Base-by-base conservation (phyloP, 257 asterid species). In the Solanum corneliomulleri region DNA sequence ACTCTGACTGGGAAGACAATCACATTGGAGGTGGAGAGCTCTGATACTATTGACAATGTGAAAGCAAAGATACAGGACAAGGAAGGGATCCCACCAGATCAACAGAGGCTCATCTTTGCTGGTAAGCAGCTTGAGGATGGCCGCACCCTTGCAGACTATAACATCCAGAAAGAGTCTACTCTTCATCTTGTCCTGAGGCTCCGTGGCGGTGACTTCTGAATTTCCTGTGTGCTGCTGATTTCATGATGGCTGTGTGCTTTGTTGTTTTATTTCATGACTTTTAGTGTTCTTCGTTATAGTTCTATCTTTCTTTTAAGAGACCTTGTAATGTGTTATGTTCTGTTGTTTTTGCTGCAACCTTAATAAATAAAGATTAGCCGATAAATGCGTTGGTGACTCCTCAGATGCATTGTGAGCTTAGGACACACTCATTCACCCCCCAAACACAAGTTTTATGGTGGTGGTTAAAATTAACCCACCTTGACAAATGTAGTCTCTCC, bases 401-500 rank as follows among this genome's bases (percentile, higher is more conserved):
- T 3, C 27, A 20, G 66, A 58, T 58, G 11, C 68, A 58, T 58
- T 58, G 25, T 21, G 13, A 58, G 23, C 66, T 58, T 20, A 20
- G 10, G 35, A 33, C 35, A 33, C 66, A 8, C 66, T 0, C 1
- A 58, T 2, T 0, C 23, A 1, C n/a, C 0, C n/a, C 1, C 4
- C 3, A 35, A 5, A 35, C 0, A 20, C 35, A 4, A 3, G 41
- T 71, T 6, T 71, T 71, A 16, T 3, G 72, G 9, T 66, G 35
- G 77, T 33, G 77, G 42, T 33, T 4, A 14, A 12, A 42, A 0
- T 88, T 5, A 10, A 20, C 86, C 82, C 6, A 91, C 88, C 86
- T 91, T 90, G 31, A 92, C 44, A 7, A 92, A 87, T 85, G 86
- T 89, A 1, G 1, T 4, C 6, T 84, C 89, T 84, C 35, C 92